A percentile compares a stretch with the other conserved stretches of the same genome.
phyloP scores from a whole-genome alignment of 768 basidiomycete species.

The Clathrus columnatus region DNA sequence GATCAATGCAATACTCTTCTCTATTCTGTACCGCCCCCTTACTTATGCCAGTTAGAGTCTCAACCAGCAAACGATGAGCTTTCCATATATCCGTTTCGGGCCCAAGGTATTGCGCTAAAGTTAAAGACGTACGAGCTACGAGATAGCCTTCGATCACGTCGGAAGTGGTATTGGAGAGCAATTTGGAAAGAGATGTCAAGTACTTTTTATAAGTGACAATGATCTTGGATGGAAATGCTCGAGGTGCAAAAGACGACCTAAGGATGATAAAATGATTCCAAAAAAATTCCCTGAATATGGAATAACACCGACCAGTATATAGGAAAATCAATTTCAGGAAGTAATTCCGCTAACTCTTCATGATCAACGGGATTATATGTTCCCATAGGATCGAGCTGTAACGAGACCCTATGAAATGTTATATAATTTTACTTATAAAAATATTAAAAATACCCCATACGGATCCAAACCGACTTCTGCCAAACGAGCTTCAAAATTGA shows the following conservation, averaged over 20 bases:
- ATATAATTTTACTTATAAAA: neutral
- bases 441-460: conserved; percentile 30
- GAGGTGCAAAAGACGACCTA: conserved; percentile 64
- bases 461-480: conserved; percentile 75
- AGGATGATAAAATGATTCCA: neutral
- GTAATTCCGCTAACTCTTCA: conserved; percentile 53
- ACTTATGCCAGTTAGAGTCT: conserved; percentile 74
- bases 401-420: conserved; percentile 41
- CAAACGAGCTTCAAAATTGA: conserved; percentile 70
- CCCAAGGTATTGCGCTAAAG: conserved; percentile 64
- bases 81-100: conserved; percentile 71
- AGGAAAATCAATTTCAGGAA: conserved; percentile 73
- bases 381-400: conserved; percentile 71
- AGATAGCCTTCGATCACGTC: conserved; percentile 84
- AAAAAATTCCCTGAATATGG: neutral
- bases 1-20: conserved; percentile 70
- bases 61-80: conserved; percentile 58
- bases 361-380: conserved; percentile 83
- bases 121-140: conserved; percentile 62
- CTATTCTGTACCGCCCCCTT: conserved; percentile 80
- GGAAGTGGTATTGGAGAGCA: conserved; percentile 58
- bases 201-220: conserved; percentile 82
- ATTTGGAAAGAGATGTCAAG: conserved; percentile 51
- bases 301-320: conserved; percentile 49
- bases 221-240: conserved; percentile 63